Evolutionary conservation across 164 flowering plant genomes (phyloP).

Genomic region (Chloranthus sessilifolius): DNA sequence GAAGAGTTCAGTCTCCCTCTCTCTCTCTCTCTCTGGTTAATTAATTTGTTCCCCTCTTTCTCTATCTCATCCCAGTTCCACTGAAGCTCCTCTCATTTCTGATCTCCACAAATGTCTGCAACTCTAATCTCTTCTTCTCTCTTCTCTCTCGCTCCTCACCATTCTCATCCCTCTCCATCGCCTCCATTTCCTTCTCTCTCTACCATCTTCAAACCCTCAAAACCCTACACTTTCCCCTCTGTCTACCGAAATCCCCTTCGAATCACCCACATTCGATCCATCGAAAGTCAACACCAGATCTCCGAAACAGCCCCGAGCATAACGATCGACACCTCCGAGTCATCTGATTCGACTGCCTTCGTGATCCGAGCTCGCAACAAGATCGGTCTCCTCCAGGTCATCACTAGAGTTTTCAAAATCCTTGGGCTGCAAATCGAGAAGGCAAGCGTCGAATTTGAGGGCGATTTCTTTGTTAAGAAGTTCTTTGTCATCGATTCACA

Average conservation of each 20-base stretch:
- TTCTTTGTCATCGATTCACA: conserved; percentile 41
- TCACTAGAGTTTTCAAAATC: conserved; percentile 42
- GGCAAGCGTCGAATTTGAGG: conserved; percentile 38
- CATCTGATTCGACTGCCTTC: conserved; percentile 32
- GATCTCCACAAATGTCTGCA: too few species aligned
- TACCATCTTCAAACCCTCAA: not conserved
- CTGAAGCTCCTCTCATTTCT: too few species aligned
- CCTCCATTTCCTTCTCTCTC: not conserved
- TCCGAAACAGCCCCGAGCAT: not conserved
- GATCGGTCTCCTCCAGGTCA: conserved; percentile 47
- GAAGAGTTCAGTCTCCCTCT: too few species aligned
- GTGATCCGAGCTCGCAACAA: conserved; percentile 33
- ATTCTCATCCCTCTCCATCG: not conserved
- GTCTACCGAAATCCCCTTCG: not conserved
- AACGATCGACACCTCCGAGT: conserved; percentile 1
- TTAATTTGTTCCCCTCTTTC: too few species aligned
- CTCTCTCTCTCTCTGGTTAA: too few species aligned
- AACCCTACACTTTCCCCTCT: not conserved
- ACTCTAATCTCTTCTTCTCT: conserved; percentile 3
- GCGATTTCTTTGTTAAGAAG: conserved; percentile 35
- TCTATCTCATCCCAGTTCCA: too few species aligned
- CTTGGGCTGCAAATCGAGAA: conserved; percentile 40
- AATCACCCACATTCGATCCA: not conserved
- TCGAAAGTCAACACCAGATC: not conserved
- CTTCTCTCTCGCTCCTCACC: not conserved